Evolutionary conservation across 176 grass and related monocot species (phyloP), one percentile per base, ranked within the genome.

Genomic region (Panicum miliaceum): DNA sequence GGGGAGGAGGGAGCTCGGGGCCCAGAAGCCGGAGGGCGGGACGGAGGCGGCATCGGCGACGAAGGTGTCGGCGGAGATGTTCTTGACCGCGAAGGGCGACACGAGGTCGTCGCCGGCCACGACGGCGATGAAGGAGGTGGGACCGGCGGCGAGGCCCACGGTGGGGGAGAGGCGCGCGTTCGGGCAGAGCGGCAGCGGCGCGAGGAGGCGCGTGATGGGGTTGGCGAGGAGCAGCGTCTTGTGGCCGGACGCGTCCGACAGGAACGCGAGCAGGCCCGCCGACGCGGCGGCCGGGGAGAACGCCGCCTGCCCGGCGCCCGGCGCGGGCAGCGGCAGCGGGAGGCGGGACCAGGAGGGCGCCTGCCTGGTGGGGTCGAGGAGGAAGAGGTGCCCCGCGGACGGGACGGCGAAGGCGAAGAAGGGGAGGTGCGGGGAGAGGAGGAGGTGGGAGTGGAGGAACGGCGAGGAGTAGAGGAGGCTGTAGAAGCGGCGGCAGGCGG

Each of bases 71-170:
- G 93, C 87, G 12, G 93, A 93, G 64, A 98, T 92, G 74, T 98
- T 98, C 88, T 98, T 98, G 43, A 98, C 96, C 1, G 96, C 93
- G 78, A 98, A 98, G 16, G 96, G 96, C 27, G 96, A 98, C 7
- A 98, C 92, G 26, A 98, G 85, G 62, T 98, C 87, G 25, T 98
- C 96, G 3, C 96, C 96, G 1, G 93, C 93, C 0, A 98, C 60
- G 42, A 98, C 81, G 18, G 82, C 89, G 41, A 92, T 87, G 81
- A 98, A 91, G 57, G 89, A 98, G 3, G 96, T 93, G 5, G 91
- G 85, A 0, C 93, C 88, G 1, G 87, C 91, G 12, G 96, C 78
- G 71, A 98, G 88, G 25, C 93, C 93, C 13, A 95, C 91, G 8
- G 96, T 88, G 12, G 96, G 96, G 15, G 87, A 98, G 53, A 95